Evolutionary conservation across 2,329 filamentous ascomycete species (phyloP).

Genomic region (Sporothrix sp.): DNA sequence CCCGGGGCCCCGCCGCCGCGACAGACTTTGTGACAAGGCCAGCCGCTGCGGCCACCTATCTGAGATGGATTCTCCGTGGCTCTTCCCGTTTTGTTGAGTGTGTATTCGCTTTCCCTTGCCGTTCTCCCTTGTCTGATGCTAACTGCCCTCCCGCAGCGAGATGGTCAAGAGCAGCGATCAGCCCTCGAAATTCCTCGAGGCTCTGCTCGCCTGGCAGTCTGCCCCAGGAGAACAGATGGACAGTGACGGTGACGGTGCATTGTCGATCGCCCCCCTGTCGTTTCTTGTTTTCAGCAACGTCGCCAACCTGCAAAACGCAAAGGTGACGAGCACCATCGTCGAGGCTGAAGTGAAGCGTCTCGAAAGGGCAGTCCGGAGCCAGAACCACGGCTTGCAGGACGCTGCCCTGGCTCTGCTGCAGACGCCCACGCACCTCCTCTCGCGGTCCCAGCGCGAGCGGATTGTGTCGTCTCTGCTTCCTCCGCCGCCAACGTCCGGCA

Average conservation of each 20-base stretch:
- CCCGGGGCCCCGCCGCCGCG: too few species aligned
- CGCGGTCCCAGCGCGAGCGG: slow-evolving; percentile 34
- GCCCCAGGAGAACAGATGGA: neutral
- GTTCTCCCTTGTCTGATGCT: neutral
- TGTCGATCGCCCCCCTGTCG: too few species aligned
- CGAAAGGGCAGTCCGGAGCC: neutral
- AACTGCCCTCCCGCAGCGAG: slow-evolving; percentile 1
- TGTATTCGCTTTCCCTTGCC: neutral
- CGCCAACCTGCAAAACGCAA: slow-evolving; percentile 4
- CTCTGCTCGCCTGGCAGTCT: slow-evolving; percentile 11
- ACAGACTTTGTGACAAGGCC: too few species aligned
- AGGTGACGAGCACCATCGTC: neutral
- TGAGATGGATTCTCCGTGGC: slow-evolving; percentile 17
- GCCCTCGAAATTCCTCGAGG: slow-evolving; percentile 6
- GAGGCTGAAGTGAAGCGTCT: slow-evolving; percentile 11
- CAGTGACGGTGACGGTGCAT: too few species aligned
- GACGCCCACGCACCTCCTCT: slow-evolving; percentile 31
- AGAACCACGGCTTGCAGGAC: neutral
- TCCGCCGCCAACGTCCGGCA: neutral
- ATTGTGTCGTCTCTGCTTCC: slow-evolving; percentile 30
- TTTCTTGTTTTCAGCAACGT: neutral
- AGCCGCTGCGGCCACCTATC: slow-evolving; percentile 7
- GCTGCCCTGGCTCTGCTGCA: slow-evolving; percentile 21
- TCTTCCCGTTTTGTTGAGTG: slow-evolving; percentile 15
- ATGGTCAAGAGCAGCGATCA: slow-evolving; percentile 12